Percentiles rank a stretch among this genome's conserved stretches.
Evolutionary conservation across 140 eudicot genomes (phyloP).

Genomic region (Oenanthe javanica): DNA sequence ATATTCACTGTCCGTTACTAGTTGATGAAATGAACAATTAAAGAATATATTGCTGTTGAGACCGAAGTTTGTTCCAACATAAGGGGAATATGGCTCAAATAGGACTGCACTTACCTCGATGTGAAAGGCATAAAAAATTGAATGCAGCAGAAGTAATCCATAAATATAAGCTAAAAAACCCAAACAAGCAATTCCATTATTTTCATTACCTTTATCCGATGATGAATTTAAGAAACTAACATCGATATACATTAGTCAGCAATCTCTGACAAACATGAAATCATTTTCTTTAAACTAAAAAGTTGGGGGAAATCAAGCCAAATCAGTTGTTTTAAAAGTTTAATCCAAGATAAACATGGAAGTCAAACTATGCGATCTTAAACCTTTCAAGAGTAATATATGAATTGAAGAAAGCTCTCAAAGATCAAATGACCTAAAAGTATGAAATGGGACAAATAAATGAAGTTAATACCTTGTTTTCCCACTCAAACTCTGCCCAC

Average conservation of each 20-base stretch:
- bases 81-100: background rate
- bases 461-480: slow-evolving; percentile 15
- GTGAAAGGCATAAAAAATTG: background rate
- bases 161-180: background rate
- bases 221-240: background rate
- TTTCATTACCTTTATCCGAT: background rate
- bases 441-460: no score
- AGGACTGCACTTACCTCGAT: background rate
- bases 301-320: background rate
- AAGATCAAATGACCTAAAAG: background rate
- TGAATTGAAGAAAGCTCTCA: background rate
- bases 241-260: background rate
- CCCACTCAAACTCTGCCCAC: slow-evolving; percentile 98
- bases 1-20: background rate
- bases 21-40: background rate
- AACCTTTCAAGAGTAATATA: background rate
- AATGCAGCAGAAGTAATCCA: background rate
- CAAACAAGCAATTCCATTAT: background rate
- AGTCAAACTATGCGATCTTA: no score
- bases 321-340: background rate
- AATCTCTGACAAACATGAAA: no score
- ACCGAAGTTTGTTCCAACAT: background rate
- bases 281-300: no score
- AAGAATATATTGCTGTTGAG: background rate
- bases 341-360: background rate